Evolutionary conservation across 2,329 filamentous ascomycete species (phyloP).

Genomic region (Exophiala xenobiotica): DNA sequence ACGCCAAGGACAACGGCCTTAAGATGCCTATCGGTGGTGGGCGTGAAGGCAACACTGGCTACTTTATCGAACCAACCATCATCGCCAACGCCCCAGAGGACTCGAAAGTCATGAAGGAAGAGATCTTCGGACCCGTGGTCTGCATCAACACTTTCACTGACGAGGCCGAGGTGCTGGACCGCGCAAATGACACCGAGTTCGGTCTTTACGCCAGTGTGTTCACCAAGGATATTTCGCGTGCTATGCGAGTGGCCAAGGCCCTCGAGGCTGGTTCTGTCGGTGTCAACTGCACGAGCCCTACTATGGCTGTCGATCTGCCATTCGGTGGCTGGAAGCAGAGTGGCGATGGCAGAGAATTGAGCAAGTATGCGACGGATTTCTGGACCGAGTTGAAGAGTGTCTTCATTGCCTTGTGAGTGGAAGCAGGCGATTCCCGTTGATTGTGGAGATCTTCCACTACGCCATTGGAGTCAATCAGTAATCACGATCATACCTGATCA

Average conservation of each 20-base stretch:
- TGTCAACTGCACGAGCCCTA: constrained; percentile 53
- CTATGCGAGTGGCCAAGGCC: constrained; percentile 52
- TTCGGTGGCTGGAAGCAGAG: constrained; percentile 36
- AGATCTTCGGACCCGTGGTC: constrained; percentile 64
- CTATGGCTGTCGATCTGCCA: constrained; percentile 37
- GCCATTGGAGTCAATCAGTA: no score
- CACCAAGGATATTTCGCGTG: constrained; percentile 52
- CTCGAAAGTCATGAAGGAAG: constrained; percentile 57
- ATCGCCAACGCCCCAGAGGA: constrained; percentile 58
- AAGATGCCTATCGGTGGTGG: constrained; percentile 53
- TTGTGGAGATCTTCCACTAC: no score
- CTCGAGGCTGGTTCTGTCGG: constrained; percentile 61
- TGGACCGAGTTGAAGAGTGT: constrained; percentile 60
- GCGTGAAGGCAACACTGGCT: constrained; percentile 48
- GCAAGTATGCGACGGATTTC: constrained; percentile 51
- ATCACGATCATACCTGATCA: no score
- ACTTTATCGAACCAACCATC: constrained; percentile 60
- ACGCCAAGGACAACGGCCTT: constrained; percentile 55
- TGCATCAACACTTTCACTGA: constrained; percentile 62
- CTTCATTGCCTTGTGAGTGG: constrained; percentile 22
- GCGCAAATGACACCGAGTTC: constrained; percentile 54
- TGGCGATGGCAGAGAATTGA: constrained; percentile 34
- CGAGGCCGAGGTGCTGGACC: constrained; percentile 60
- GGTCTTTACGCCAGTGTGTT: constrained; percentile 61
- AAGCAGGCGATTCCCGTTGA: no score